A percentile compares a stretch with the other conserved stretches of the same genome.
Evolutionary conservation across 2,329 filamentous ascomycete species (phyloP).

Genomic region (Septoria petroselini): DNA sequence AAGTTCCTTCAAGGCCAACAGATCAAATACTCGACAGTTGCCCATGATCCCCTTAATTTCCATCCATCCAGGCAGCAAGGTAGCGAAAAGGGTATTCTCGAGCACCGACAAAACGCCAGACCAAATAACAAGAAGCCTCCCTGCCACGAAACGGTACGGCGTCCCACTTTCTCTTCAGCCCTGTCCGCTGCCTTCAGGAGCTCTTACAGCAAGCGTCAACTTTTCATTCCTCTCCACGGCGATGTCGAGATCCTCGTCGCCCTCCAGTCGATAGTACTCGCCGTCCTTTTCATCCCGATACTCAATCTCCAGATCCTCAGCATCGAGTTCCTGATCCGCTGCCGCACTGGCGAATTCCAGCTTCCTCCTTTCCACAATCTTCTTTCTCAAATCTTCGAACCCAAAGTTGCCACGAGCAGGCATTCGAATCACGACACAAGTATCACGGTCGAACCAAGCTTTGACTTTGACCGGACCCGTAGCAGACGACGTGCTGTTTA

Average conservation of each 20-base stretch:
- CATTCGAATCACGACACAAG: slow-evolving; percentile 87
- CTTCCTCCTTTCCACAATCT: slow-evolving; percentile 79
- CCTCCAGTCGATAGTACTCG: slow-evolving; percentile 70
- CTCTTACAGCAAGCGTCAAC: slow-evolving; percentile 61
- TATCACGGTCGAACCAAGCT: slow-evolving; percentile 80
- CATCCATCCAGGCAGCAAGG: too few species aligned
- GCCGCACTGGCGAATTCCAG: slow-evolving; percentile 47
- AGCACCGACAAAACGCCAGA: too few species aligned
- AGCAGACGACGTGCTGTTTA: slow-evolving; percentile 18
- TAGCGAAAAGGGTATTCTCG: too few species aligned
- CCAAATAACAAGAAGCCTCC: too few species aligned
- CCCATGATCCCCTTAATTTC: too few species aligned
- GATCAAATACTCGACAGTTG: too few species aligned
- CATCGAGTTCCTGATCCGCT: too few species aligned
- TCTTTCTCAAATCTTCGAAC: slow-evolving; percentile 74
- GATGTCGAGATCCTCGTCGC: slow-evolving; percentile 74
- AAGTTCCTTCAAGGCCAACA: too few species aligned
- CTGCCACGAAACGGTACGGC: not conserved
- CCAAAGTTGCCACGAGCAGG: slow-evolving; percentile 66
- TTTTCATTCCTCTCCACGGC: slow-evolving; percentile 85
- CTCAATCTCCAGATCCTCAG: slow-evolving; percentile 65
- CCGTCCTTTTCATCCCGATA: slow-evolving; percentile 83
- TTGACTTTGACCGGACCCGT: slow-evolving; percentile 73
- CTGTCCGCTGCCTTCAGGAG: slow-evolving; percentile 3
- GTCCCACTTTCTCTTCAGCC: not conserved